Percentiles rank a stretch among this genome's conserved stretches.
Conservation (phyloP, 305 asterid species). For the Solanum hybrid region DNA sequence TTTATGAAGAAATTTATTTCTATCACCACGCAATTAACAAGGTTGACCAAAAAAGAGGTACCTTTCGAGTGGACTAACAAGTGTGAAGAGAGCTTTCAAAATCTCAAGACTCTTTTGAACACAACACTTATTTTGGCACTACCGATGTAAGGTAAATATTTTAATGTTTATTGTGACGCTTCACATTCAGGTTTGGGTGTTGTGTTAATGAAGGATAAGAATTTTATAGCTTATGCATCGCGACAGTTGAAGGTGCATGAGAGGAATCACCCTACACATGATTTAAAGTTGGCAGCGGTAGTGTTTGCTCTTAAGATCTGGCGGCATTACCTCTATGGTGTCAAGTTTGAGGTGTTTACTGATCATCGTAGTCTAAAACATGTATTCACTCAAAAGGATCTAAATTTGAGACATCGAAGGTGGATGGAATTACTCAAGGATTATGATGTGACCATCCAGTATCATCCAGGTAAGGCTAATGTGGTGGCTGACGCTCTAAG, state of each 20-base stretch:
- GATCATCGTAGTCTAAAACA: not conserved
- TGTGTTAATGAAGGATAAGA: not conserved
- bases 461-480: not conserved
- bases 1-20: not conserved
- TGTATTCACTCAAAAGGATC: not conserved
- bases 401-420: not conserved
- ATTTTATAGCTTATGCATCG: not conserved
- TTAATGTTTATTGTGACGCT: not conserved
- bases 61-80: not conserved
- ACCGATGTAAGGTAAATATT: not conserved
- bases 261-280: not conserved
- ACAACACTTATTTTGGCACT: not conserved
- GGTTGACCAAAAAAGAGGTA: not conserved
- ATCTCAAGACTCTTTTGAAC: not conserved
- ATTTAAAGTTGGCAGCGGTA: not conserved
- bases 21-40: not conserved
- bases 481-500: not conserved
- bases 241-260: not conserved
- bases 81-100: not conserved
- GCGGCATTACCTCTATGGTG: not conserved
- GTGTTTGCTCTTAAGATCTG: not conserved
- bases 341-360: not conserved
- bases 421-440: not conserved
- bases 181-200: not conserved
- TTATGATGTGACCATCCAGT: not conserved